Conservation (phyloP, 2,329 filamentous ascomycete genomes). For the Monilinia aucupariae region DNA sequence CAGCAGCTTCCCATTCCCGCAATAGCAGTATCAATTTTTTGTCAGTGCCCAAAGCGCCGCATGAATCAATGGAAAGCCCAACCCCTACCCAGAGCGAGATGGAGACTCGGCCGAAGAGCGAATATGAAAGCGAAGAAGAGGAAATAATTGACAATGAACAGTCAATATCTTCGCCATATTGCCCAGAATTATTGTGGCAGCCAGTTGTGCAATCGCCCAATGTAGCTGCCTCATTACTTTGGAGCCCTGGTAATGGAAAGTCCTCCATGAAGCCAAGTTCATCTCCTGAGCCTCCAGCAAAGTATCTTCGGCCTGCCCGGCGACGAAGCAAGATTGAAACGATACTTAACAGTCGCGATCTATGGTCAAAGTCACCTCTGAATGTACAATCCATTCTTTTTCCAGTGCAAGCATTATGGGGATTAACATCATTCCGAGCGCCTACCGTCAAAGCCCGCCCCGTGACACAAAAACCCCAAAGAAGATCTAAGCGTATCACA, state of each 20-base stretch:
- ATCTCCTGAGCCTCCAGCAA: conserved; percentile 30
- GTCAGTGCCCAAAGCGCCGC: conserved; percentile 36
- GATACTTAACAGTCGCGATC: conserved; percentile 25
- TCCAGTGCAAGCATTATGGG: conserved; percentile 30
- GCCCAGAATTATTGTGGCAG: conserved; percentile 1
- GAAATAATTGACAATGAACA: background rate
- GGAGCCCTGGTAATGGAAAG: background rate
- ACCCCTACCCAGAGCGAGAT: conserved; percentile 48
- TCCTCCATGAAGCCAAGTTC: background rate
- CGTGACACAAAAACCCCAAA: conserved; percentile 48
- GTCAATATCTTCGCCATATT: background rate
- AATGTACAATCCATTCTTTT: conserved; percentile 10
- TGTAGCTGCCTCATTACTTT: background rate
- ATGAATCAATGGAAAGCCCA: conserved; percentile 43
- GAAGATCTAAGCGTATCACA: conserved; percentile 52
- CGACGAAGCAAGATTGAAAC: conserved; percentile 22
- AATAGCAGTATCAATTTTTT: conserved; percentile 40
- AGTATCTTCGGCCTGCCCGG: conserved; percentile 28
- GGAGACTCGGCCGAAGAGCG: conserved; percentile 17
- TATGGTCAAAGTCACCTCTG: conserved; percentile 32
- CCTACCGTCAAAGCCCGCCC: conserved; percentile 39
- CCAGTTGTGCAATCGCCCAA: background rate
- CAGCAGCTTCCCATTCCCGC: conserved; percentile 34
- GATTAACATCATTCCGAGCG: conserved; percentile 28
- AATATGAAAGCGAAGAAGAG: conserved; percentile 11